Conservation (phyloP, 2,329 filamentous ascomycete genomes). For the Aspergillus fructus region DNA sequence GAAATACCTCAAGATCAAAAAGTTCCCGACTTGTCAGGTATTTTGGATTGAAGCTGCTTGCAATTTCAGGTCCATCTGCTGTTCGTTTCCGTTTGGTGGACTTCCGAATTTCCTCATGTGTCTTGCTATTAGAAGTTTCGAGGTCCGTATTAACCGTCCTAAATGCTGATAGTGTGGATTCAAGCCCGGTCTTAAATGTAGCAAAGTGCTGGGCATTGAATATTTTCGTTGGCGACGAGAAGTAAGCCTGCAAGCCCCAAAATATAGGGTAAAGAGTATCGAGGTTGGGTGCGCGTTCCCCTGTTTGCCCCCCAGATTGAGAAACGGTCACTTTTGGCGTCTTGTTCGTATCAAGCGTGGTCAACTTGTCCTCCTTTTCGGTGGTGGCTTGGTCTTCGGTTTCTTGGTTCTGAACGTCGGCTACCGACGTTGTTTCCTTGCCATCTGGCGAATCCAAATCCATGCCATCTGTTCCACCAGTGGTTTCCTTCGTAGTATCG, state of each 20-base stretch:
- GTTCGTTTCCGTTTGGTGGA: slow-evolving; percentile 70
- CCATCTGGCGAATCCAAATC: slow-evolving; percentile 60
- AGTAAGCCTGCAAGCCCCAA: slow-evolving; percentile 88
- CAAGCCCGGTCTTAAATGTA: slow-evolving; percentile 62
- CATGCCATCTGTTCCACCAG: slow-evolving; percentile 56
- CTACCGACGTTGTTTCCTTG: slow-evolving; percentile 33
- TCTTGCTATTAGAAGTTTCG: slow-evolving; percentile 62
- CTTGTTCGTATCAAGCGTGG: slow-evolving; percentile 15
- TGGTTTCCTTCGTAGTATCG: slow-evolving; percentile 44
- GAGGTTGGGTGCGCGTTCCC: slow-evolving; percentile 57
- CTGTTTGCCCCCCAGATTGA: slow-evolving; percentile 17
- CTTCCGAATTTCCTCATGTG: slow-evolving; percentile 62
- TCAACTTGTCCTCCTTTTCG: slow-evolving; percentile 15
- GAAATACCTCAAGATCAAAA: slow-evolving; percentile 82
- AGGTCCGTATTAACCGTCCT: slow-evolving; percentile 67
- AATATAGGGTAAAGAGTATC: slow-evolving; percentile 84
- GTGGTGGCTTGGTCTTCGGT: slow-evolving; percentile 21
- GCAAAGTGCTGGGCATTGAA: slow-evolving; percentile 71
- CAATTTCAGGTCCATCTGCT: slow-evolving; percentile 60
- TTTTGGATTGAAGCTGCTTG: slow-evolving; percentile 88
- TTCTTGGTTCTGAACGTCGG: slow-evolving; percentile 32
- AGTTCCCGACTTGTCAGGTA: slow-evolving; percentile 97
- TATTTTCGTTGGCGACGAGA: slow-evolving; percentile 82
- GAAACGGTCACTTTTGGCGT: slow-evolving; percentile 29
- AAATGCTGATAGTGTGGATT: slow-evolving; percentile 70